These are phyloP conservation scores for Antarctomyces pellizariae DNA, from an alignment of 495 filamentous ascomycete genomes.

Conservation along the genomic window DNA sequence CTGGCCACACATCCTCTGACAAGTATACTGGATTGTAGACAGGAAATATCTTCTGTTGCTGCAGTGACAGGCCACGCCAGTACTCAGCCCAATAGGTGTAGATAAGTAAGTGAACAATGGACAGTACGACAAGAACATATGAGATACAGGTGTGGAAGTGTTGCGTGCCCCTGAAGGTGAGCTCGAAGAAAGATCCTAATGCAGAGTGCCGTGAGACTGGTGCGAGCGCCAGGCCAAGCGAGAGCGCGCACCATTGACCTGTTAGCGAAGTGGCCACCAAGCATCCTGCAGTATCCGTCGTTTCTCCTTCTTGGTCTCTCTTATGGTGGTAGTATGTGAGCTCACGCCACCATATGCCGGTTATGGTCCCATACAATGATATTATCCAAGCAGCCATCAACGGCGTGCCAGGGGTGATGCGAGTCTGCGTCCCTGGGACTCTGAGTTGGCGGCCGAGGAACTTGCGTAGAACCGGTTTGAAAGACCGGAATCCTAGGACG, in stretches of 20 bases:
- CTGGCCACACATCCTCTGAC: slow-evolving; percentile 14
- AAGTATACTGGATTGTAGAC: slow-evolving; percentile 15
- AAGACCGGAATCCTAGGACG: slow-evolving; percentile 12
- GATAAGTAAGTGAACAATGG: slow-evolving; percentile 12
- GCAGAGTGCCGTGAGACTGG: slow-evolving; percentile 15
- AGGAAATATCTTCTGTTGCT: slow-evolving; percentile 6
- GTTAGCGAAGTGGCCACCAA: slow-evolving; percentile 14
- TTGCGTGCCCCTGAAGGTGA: slow-evolving; percentile 12
- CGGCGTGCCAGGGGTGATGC: slow-evolving; percentile 7
- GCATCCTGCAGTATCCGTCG: slow-evolving; percentile 5
- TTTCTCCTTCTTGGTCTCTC: slow-evolving; percentile 7
- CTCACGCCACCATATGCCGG: slow-evolving; percentile 13
- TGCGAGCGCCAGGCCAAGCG: slow-evolving; percentile 15
- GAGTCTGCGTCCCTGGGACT: slow-evolving; percentile 12
- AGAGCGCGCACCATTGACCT: slow-evolving; percentile 13
- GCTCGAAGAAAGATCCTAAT: slow-evolving; percentile 14
- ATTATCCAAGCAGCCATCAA: slow-evolving; percentile 12
- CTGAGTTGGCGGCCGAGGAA: slow-evolving; percentile 9
- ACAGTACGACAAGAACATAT: slow-evolving; percentile 12
- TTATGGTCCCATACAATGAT: slow-evolving; percentile 11
- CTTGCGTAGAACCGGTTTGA: slow-evolving; percentile 12
- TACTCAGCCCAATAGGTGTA: slow-evolving; percentile 12
- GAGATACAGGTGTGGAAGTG: slow-evolving; percentile 14
- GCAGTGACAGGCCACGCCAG: slow-evolving; percentile 5
- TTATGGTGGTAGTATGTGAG: slow-evolving; percentile 11